A percentile compares a stretch with the other conserved stretches of the same genome.
Conservation (phyloP, 352 stramenopile genomes). For the Globisporangium orthogonon region DNA sequence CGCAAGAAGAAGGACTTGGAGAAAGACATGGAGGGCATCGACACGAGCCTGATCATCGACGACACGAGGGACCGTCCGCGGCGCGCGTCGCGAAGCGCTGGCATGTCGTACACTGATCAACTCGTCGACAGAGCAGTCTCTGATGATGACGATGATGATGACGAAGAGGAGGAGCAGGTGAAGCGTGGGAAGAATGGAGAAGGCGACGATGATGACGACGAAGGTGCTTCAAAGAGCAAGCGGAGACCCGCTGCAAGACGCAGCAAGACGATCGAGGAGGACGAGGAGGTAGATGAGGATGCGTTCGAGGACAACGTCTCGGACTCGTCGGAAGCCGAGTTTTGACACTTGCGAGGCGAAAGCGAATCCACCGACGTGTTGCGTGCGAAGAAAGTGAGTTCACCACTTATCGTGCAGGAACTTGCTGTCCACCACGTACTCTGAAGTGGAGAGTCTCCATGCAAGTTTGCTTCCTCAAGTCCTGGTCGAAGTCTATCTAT, state of each 20-base stretch:
- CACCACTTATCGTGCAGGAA: neutral
- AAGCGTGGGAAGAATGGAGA: constrained; percentile 15
- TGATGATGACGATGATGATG: constrained; percentile 27
- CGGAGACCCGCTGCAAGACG: constrained; percentile 1
- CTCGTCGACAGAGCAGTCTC: constrained; percentile 4
- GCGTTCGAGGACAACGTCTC: constrained; percentile 18
- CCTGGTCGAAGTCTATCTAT: neutral
- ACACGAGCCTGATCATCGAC: constrained; percentile 71
- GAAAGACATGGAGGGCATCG: constrained; percentile 77
- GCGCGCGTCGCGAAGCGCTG: neutral
- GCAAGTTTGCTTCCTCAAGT: neutral
- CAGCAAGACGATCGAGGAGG: constrained; percentile 6
- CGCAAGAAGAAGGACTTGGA: constrained; percentile 66
- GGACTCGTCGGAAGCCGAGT: constrained; percentile 32
- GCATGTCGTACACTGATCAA: constrained; percentile 8
- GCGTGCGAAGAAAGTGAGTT: neutral
- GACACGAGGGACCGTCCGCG: constrained; percentile 12
- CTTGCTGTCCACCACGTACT: too few species aligned
- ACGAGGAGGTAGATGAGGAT: constrained; percentile 8
- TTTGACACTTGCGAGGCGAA: constrained; percentile 10
- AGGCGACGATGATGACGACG: constrained; percentile 10
- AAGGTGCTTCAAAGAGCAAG: constrained; percentile 10
- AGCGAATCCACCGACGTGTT: neutral
- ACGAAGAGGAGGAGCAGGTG: constrained; percentile 6
- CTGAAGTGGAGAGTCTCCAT: too few species aligned